Percentiles rank a stretch among this genome's conserved stretches.
phyloP scores from a whole-genome alignment of 1,139 yeast species.

The Hemisphaericaspora xylanilytica region DNA sequence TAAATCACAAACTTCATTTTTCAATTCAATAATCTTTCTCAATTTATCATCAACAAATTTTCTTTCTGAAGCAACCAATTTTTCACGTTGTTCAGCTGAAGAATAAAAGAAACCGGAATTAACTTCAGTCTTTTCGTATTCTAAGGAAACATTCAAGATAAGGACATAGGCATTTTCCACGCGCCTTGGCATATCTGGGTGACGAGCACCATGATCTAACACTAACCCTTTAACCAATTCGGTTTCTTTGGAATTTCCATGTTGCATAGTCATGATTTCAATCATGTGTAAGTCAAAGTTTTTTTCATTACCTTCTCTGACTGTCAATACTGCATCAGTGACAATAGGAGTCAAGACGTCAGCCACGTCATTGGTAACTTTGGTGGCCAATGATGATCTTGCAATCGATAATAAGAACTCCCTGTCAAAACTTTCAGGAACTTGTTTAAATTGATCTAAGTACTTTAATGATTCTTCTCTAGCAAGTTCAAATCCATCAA shows the following conservation, averaged over 20 bases:
- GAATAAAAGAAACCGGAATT: slow-evolving; percentile 93
- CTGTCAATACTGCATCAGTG: slow-evolving; percentile 90
- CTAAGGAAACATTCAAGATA: slow-evolving; percentile 89
- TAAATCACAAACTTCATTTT: slow-evolving; percentile 84
- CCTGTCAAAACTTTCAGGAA: slow-evolving; percentile 59
- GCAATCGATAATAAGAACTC: slow-evolving; percentile 91
- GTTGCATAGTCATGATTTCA: slow-evolving; percentile 98
- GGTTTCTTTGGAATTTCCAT: slow-evolving; percentile 81
- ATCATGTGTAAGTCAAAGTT: slow-evolving; percentile 91
- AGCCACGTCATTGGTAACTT: slow-evolving; percentile 71
- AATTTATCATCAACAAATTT: slow-evolving; percentile 92
- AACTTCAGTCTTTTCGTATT: slow-evolving; percentile 96
- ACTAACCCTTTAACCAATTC: slow-evolving; percentile 84
- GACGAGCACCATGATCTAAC: slow-evolving; percentile 97
- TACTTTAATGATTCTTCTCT: slow-evolving; percentile 69
- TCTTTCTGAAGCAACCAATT: slow-evolving; percentile 88
- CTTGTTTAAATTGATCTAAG: slow-evolving; percentile 58
- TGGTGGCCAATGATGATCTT: slow-evolving; percentile 82
- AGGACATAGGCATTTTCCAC: slow-evolving; percentile 81
- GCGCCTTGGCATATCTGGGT: slow-evolving; percentile 96
- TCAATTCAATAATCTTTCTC: slow-evolving; percentile 85
- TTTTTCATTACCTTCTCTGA: slow-evolving; percentile 46
- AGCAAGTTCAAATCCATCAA: slow-evolving; percentile 94
- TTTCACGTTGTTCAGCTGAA: slow-evolving; percentile 93
- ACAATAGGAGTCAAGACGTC: slow-evolving; percentile 89